A percentile compares a stretch with the other conserved stretches of the same genome.
phyloP scores from a whole-genome alignment of 1,284 basidiomycete species.

The Coniophora puteana region DNA sequence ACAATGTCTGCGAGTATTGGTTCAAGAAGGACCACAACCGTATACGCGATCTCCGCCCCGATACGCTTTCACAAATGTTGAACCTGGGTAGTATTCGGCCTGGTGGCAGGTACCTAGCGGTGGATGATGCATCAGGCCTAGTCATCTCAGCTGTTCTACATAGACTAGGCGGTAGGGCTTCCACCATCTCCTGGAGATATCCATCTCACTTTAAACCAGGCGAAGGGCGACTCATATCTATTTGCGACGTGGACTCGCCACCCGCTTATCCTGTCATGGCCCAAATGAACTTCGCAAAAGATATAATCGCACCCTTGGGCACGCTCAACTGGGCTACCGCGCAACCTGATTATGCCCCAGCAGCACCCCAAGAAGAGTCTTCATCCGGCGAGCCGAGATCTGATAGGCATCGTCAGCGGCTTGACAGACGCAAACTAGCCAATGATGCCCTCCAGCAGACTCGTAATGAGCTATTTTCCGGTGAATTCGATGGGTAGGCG shows the following conservation, averaged over 20 bases:
- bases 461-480: slow-evolving; percentile 80
- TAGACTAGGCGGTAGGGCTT: slow-evolving; percentile 71
- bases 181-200: background rate
- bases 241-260: slow-evolving; percentile 91
- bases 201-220: slow-evolving; percentile 39
- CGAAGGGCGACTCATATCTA: slow-evolving; percentile 76
- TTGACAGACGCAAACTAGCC: slow-evolving; percentile 69
- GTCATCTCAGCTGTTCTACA: slow-evolving; percentile 84
- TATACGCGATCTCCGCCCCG: slow-evolving; percentile 83
- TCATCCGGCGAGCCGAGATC: slow-evolving; percentile 35
- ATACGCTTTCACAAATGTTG: slow-evolving; percentile 87
- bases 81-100: slow-evolving; percentile 82
- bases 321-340: slow-evolving; percentile 92
- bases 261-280: slow-evolving; percentile 86
- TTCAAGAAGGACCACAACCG: slow-evolving; percentile 77
- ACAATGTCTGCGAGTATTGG: slow-evolving; percentile 90
- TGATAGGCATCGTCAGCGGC: slow-evolving; percentile 64
- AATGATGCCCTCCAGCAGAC: slow-evolving; percentile 56
- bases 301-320: slow-evolving; percentile 54
- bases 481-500: slow-evolving; percentile 82
- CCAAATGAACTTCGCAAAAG: slow-evolving; percentile 82
- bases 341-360: slow-evolving; percentile 71
- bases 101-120: slow-evolving; percentile 83
- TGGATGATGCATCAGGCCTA: slow-evolving; percentile 93
- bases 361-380: slow-evolving; percentile 1